Evolutionary conservation across 2,329 filamentous ascomycete species (phyloP), one percentile per base, ranked within the genome.

Genomic region (Exophiala phaeomuriformis): DNA sequence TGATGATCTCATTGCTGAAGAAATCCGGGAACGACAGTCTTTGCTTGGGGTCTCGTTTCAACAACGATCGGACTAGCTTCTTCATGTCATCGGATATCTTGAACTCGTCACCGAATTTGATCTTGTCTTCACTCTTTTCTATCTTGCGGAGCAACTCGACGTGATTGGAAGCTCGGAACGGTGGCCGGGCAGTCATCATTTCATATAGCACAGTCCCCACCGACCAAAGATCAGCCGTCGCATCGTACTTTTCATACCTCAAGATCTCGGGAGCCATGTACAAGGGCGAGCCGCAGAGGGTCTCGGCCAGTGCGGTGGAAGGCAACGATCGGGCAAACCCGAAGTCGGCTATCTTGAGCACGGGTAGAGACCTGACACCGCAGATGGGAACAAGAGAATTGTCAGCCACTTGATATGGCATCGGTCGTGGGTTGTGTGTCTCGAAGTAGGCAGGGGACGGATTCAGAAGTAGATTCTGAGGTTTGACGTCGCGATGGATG

Each of bases 181-280:
- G 93, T 27, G 93, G 90, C 58, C 82, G 85, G 49, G 90, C 91
- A 4, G 85, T 88, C 57, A 93, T 83, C 90, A 98, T 95, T 72
- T 98, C 93, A 67, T 89, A 95, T 28, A 95, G 74, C 5, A 98
- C 93, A 12, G 93, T 95, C 47, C 93, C 93, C 33, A 96, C 89
- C 27, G 93, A 98, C 93, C 93, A 98, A 33, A 98, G 75, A 72
- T 98, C 93, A 44, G 90, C 91, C 70, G 95, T 95, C 59, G 91
- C 89, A 72, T 95, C 91, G 69, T 98, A 98, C 66, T 91, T 91
- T 69, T 98, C 90, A 65, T 97, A 98, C 55, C 90, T 84, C 58
- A 98, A 76, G 60, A 98, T 98, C 72, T 98, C 93, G 3, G 93
- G 93, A 0, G 93, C 93, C 93, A 98, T 98, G 73, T 98, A 98